These are phyloP conservation scores for Eucalyptus polyanthemos DNA, from an alignment of 345 rosid genomes.

Conservation along the genomic window DNA sequence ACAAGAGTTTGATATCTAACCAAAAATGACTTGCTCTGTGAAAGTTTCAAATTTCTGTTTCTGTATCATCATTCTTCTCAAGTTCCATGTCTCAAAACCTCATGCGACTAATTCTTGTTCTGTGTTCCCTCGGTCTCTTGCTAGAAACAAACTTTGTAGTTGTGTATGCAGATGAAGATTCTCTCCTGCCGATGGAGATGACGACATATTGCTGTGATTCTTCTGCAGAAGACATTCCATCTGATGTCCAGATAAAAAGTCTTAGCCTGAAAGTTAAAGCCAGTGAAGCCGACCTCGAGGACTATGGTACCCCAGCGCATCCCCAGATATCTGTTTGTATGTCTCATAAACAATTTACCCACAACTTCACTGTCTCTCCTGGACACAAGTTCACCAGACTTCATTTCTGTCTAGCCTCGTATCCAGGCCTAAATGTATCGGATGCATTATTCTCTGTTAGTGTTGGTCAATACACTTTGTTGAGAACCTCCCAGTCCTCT, in stretches of 20 bases:
- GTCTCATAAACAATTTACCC: neutral
- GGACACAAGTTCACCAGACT: slow-evolving; percentile 6
- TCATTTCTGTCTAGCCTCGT: slow-evolving; percentile 1
- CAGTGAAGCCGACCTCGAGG: neutral
- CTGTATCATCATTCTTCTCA: neutral
- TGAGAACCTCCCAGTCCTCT: neutral
- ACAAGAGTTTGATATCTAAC: neutral
- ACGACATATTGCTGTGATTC: neutral
- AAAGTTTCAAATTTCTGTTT: neutral
- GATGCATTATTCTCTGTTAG: neutral
- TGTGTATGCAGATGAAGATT: neutral
- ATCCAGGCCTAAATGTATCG: neutral
- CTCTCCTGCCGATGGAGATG: neutral
- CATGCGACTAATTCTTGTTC: neutral
- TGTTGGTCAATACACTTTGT: neutral
- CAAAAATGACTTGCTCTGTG: neutral
- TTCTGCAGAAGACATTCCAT: neutral
- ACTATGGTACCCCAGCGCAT: neutral
- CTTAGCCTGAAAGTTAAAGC: neutral
- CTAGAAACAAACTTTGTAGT: neutral
- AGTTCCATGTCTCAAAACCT: neutral
- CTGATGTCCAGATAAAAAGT: neutral
- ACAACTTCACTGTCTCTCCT: neutral
- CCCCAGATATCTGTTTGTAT: neutral
- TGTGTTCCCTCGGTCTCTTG: neutral